Base-by-base conservation (phyloP, 305 asterid genomes). In the Salvia sclarea region DNA sequence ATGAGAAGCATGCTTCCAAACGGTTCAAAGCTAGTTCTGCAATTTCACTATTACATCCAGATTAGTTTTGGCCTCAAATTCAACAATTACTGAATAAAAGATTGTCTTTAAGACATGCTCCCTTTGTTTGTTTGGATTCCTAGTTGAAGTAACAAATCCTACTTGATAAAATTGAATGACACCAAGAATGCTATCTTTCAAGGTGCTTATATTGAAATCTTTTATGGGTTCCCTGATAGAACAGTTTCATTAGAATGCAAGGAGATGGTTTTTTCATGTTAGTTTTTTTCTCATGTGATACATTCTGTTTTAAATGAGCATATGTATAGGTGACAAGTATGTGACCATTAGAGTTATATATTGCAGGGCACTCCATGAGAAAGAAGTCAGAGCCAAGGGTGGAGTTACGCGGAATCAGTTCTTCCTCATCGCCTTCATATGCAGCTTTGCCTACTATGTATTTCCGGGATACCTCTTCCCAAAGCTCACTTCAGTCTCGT, bases 361-460 rank as follows among this genome's bases (percentile, higher is more conserved):
- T 77, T 74, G 74, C 83, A 93, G 98, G 88, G 98, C 94, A 35
- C 90, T 88, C 75, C 96, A 90, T 64, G 98, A 93, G 78, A 85
- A 81, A 80, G 98, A 93, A 84, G 83, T 62, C 72, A 85, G 95
- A 78, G 50, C 76, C 28, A 85, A 69, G 75, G 92, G 92, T 25
- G 80, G 82, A 72, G 50, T 88, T 58, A 84, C 97, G 38, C 78
- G 95, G 66, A 91, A 87, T 64, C 95, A 93, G 73, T 90, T 93
- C 81, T 93, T 91, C 74, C 85, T 91, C 31, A 81, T 85, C 30
- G 96, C 98, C 70, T 86, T 93, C 61, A 66, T 77, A 40, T 90
- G 95, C 83, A 90, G 97, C 83, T 92, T 92, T 70, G 82, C 87
- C 66, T 92, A 92, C 82, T 92, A 92, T 67, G 85, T 90, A 52